Conservation (phyloP, 768 basidiomycete species). For the Tephrocybe sp. region DNA sequence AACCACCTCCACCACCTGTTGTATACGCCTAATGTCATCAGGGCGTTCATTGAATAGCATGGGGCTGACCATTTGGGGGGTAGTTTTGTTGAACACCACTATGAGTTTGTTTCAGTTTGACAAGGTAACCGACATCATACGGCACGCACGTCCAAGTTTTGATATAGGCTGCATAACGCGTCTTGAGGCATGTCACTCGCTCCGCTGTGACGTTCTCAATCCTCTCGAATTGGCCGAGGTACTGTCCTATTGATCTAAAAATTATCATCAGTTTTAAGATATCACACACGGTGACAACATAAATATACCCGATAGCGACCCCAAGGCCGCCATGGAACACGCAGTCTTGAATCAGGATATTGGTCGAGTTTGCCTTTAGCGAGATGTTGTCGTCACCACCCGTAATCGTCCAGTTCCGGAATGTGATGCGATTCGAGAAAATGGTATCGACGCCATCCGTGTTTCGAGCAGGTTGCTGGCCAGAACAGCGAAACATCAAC, state of each 20-base stretch:
- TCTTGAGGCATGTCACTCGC: constrained; percentile 22
- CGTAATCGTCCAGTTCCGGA: constrained; percentile 35
- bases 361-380: constrained; percentile 39
- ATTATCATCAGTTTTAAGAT: not conserved
- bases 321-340: constrained; percentile 35
- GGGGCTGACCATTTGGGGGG: constrained; percentile 29
- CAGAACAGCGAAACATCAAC: not conserved
- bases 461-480: constrained; percentile 32
- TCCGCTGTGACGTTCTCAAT: constrained; percentile 30
- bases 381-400: constrained; percentile 39
- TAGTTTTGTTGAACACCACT: constrained; percentile 27
- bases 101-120: not conserved
- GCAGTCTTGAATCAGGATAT: constrained; percentile 36
- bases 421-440: constrained; percentile 35
- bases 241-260: constrained; percentile 31
- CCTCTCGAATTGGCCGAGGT: constrained; percentile 25
- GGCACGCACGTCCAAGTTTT: constrained; percentile 35
- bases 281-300: too few relatives aligned
- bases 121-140: too few relatives aligned
- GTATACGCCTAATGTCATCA: not conserved
- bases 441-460: constrained; percentile 38
- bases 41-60: not conserved
- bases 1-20: constrained; percentile 30
- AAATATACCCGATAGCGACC: constrained; percentile 38
- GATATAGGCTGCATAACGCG: constrained; percentile 28